phyloP scores from a whole-genome alignment of 2,329 filamentous ascomycete genomes.

The Xylaria sp. region DNA sequence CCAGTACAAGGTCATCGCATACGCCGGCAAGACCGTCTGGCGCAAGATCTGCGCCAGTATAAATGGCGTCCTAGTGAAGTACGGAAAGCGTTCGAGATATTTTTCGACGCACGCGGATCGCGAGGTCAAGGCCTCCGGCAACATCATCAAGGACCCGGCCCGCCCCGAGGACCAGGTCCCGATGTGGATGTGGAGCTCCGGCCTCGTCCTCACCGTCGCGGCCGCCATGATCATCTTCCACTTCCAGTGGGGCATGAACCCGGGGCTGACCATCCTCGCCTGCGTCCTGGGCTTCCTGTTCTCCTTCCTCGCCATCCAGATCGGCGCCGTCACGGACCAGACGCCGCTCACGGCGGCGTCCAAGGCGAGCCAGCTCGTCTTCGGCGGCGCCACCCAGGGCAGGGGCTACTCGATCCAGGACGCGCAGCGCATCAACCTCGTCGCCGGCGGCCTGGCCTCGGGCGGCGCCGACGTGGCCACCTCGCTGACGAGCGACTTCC shows the following conservation, averaged over 20 bases:
- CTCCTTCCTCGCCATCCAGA: conserved; percentile 63
- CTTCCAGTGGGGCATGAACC: conserved; percentile 58
- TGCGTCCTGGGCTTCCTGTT: conserved; percentile 62
- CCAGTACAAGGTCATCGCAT: conserved; percentile 44
- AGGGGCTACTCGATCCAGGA: conserved; percentile 51
- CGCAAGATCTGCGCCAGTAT: conserved; percentile 47
- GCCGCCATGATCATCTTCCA: conserved; percentile 54
- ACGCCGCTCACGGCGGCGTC: conserved; percentile 68
- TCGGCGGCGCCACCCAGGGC: conserved; percentile 64
- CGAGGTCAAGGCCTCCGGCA: conserved; percentile 37
- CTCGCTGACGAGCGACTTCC: conserved; percentile 64
- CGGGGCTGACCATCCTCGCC: conserved; percentile 59
- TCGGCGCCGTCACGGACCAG: conserved; percentile 61
- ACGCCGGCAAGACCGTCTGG: conserved; percentile 50
- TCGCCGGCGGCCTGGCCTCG: conserved; percentile 61
- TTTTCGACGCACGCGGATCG: conserved; percentile 45
- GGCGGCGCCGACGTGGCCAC: conserved; percentile 58
- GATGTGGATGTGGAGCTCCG: conserved; percentile 55
- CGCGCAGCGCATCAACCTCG: conserved; percentile 67
- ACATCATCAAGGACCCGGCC: conserved; percentile 54
- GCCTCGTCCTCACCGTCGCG: conserved; percentile 52
- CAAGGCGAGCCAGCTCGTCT: conserved; percentile 70
- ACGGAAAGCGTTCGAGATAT: conserved; percentile 46
- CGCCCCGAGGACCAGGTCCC: conserved; percentile 50
- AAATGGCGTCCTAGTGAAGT: conserved; percentile 42